Percentiles rank a stretch among this genome's conserved stretches.
These are phyloP conservation scores for Inosperma sp. DNA, from an alignment of 768 basidiomycete species.

Conservation along the genomic window DNA sequence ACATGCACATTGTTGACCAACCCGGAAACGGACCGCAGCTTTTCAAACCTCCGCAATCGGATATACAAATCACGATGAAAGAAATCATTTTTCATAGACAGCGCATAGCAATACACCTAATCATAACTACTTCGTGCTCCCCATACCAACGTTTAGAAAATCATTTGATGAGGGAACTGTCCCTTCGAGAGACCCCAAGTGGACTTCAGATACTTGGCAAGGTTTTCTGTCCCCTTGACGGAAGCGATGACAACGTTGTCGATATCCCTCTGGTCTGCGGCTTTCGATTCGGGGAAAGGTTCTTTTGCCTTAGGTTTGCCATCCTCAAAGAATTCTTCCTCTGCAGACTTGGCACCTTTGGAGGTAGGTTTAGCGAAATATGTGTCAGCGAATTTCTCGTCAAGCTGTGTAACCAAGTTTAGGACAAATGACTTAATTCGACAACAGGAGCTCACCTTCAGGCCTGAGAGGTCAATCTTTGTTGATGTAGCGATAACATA, in stretches of 20 bases:
- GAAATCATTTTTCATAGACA: constrained; percentile 35
- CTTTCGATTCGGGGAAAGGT: constrained; percentile 79
- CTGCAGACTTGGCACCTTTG: constrained; percentile 74
- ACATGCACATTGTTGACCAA: constrained; percentile 22
- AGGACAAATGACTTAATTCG: constrained; percentile 4
- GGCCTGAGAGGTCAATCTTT: constrained; percentile 72
- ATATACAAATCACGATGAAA: constrained; percentile 11
- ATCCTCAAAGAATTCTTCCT: constrained; percentile 95
- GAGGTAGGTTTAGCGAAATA: constrained; percentile 83
- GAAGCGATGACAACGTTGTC: constrained; percentile 77
- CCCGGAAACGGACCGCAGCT: not conserved
- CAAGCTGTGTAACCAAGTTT: constrained; percentile 46
- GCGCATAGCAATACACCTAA: constrained; percentile 31
- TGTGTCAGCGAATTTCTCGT: constrained; percentile 87
- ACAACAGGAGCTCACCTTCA: constrained; percentile 53
- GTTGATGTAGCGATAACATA: constrained; percentile 99
- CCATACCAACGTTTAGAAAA: constrained; percentile 53
- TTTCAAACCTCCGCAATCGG: not conserved
- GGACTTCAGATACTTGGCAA: constrained; percentile 89
- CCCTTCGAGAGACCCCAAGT: constrained; percentile 95
- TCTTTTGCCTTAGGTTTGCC: constrained; percentile 90
- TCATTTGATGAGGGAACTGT: constrained; percentile 92
- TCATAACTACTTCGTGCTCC: not conserved
- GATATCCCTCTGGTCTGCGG: constrained; percentile 85
- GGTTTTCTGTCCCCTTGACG: constrained; percentile 86